Evolutionary conservation across 306 rosid species (phyloP).

Genomic region (Trifolium subterraneum): DNA sequence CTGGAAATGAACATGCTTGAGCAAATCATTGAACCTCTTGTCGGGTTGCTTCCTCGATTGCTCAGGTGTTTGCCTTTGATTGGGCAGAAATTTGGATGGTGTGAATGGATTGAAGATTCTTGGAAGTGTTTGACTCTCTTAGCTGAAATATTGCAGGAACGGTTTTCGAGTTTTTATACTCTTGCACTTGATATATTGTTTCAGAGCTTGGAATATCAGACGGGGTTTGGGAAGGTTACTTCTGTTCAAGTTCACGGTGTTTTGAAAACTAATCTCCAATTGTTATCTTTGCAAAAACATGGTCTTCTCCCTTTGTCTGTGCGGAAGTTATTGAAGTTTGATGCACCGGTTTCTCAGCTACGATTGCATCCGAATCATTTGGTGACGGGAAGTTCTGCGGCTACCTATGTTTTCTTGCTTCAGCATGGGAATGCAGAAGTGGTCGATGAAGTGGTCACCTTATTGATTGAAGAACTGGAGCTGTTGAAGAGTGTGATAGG

Average conservation of each 20-base stretch:
- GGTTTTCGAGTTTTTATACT: constrained; percentile 72
- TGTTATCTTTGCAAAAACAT: constrained; percentile 80
- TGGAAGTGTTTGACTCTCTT: constrained; percentile 95
- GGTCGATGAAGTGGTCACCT: constrained; percentile 68
- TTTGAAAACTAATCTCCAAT: constrained; percentile 89
- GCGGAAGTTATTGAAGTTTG: constrained; percentile 73
- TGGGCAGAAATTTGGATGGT: constrained; percentile 92
- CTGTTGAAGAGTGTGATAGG: constrained; percentile 67
- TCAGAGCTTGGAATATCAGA: constrained; percentile 65
- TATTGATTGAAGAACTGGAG: constrained; percentile 71
- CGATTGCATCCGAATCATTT: constrained; percentile 89
- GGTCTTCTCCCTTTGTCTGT: constrained; percentile 79
- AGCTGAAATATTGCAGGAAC: constrained; percentile 83
- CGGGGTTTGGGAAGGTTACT: constrained; percentile 60
- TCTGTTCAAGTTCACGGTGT: constrained; percentile 89
- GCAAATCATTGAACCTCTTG: constrained; percentile 80
- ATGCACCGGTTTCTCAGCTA: constrained; percentile 72
- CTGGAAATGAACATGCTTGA: constrained; percentile 84
- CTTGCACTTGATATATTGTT: constrained; percentile 76
- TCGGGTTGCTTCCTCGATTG: constrained; percentile 71
- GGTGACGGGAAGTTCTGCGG: constrained; percentile 87
- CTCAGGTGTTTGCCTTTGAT: constrained; percentile 79
- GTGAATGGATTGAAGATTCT: constrained; percentile 84
- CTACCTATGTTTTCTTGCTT: constrained; percentile 89
- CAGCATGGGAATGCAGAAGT: constrained; percentile 87